Evolutionary conservation across 2,329 filamentous ascomycete genomes (phyloP).

Genomic region (Colletotrichum costaricense): DNA sequence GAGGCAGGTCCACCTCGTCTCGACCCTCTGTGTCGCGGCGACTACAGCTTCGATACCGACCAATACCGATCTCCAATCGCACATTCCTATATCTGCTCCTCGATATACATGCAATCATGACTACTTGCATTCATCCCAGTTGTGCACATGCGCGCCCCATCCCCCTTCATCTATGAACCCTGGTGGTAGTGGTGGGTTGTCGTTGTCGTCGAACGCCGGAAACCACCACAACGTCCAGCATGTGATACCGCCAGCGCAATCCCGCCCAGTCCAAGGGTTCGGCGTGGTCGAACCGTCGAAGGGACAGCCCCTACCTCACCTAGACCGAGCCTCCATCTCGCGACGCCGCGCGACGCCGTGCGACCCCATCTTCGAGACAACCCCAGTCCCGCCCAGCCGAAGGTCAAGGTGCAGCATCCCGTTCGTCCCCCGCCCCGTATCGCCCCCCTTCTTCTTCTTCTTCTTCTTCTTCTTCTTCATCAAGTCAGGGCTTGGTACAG

Average conservation of each 20-base stretch:
- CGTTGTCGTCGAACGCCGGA: slow-evolving; percentile 4
- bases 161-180: not conserved
- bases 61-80: not conserved
- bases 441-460: not conserved
- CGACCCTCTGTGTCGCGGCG: not conserved
- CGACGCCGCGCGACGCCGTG: slow-evolving; percentile 9
- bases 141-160: slow-evolving; percentile 25
- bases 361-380: slow-evolving; percentile 13
- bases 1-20: not conserved
- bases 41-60: slow-evolving; percentile 5
- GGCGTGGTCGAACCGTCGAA: not conserved
- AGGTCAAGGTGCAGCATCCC: not conserved
- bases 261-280: not conserved
- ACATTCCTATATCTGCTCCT: slow-evolving; percentile 3
- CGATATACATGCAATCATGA: slow-evolving; percentile 19
- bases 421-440: slow-evolving; percentile 4
- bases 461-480: not conserved
- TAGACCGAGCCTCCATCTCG: slow-evolving; percentile 14
- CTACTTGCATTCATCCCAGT: slow-evolving; percentile 12
- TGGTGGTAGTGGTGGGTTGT: not conserved
- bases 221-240: slow-evolving; percentile 12
- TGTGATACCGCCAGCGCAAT: slow-evolving; percentile 11
- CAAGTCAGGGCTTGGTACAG: not conserved
- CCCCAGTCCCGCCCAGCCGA: not conserved
- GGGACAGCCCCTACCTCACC: not conserved